Evolutionary conservation across 2,329 filamentous ascomycete genomes (phyloP).

Genomic region (Microsporum canis): DNA sequence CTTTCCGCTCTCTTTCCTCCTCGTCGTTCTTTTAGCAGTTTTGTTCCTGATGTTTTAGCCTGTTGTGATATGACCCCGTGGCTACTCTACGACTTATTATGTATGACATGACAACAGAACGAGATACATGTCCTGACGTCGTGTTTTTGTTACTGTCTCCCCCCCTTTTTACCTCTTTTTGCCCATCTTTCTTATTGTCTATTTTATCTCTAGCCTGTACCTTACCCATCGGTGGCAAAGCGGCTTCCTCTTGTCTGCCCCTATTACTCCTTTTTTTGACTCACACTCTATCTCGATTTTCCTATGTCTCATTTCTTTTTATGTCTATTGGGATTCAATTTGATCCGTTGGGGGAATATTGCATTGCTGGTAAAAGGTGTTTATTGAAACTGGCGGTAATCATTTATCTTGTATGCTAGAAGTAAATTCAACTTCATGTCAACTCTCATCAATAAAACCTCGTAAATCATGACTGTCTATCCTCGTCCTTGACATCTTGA

Average conservation of each 20-base stretch:
- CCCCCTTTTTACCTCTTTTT: neutral
- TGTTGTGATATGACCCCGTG: slow-evolving; percentile 5
- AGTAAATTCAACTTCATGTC: slow-evolving; percentile 1
- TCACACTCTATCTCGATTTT: neutral
- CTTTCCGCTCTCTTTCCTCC: neutral
- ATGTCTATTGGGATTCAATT: neutral
- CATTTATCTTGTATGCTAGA: neutral
- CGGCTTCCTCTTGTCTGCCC: neutral
- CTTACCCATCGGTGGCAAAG: neutral
- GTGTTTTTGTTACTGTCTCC: slow-evolving; percentile 1
- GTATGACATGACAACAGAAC: slow-evolving; percentile 3
- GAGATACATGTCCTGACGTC: slow-evolving; percentile 2
- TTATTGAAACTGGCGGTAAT: neutral
- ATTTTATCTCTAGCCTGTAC: neutral
- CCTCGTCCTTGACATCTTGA: neutral
- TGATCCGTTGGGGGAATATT: neutral
- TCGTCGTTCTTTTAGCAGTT: neutral
- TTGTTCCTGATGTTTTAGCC: slow-evolving; percentile 4
- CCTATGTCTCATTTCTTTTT: neutral
- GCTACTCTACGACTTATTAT: neutral
- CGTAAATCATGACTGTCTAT: slow-evolving; percentile 15
- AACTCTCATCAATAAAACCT: neutral
- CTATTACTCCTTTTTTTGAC: neutral
- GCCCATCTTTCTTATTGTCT: slow-evolving; percentile 7
- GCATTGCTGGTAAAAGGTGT: slow-evolving; percentile 5